These are phyloP conservation scores for Magnusiomyces paraingens DNA, from an alignment of 1,139 yeast species.

Conservation along the genomic window DNA sequence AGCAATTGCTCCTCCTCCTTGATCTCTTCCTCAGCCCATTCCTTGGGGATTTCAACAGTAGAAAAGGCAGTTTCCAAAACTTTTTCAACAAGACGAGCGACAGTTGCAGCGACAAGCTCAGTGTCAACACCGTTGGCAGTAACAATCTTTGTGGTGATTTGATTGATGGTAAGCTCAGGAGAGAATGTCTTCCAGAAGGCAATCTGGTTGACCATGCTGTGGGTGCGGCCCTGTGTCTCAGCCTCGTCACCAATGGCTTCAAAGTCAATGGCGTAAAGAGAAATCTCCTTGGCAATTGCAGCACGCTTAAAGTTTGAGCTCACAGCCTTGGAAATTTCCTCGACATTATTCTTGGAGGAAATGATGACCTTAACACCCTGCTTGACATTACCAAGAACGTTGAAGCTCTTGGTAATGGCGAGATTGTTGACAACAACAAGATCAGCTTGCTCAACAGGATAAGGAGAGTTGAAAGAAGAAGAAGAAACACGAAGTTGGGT, in stretches of 20 bases:
- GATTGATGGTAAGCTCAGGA: slow-evolving; percentile 53
- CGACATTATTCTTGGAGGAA: slow-evolving; percentile 39
- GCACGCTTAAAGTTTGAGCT: slow-evolving; percentile 49
- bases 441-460: slow-evolving; percentile 51
- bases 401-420: slow-evolving; percentile 47
- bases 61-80: slow-evolving; percentile 30
- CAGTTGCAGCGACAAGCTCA: slow-evolving; percentile 76
- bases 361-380: slow-evolving; percentile 53
- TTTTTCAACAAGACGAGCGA: slow-evolving; percentile 50
- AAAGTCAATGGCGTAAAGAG: slow-evolving; percentile 36
- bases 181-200: slow-evolving; percentile 72
- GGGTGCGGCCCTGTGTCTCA: slow-evolving; percentile 71
- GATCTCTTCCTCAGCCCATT: slow-evolving; percentile 31
- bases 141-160: slow-evolving; percentile 70
- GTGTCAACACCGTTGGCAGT: slow-evolving; percentile 78
- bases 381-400: slow-evolving; percentile 55
- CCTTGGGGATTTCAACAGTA: slow-evolving; percentile 32
- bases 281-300: slow-evolving; percentile 49
- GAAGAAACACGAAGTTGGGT: slow-evolving; percentile 55
- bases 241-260: slow-evolving; percentile 31
- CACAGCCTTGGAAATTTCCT: slow-evolving; percentile 44
- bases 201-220: slow-evolving; percentile 67
- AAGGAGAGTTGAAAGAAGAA: slow-evolving; percentile 25
- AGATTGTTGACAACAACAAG: slow-evolving; percentile 58
- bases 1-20: slow-evolving; percentile 36